A percentile compares a stretch with the other conserved stretches of the same genome.
Conservation (phyloP, 2,329 filamentous ascomycete genomes). For the Didymella pomorum region DNA sequence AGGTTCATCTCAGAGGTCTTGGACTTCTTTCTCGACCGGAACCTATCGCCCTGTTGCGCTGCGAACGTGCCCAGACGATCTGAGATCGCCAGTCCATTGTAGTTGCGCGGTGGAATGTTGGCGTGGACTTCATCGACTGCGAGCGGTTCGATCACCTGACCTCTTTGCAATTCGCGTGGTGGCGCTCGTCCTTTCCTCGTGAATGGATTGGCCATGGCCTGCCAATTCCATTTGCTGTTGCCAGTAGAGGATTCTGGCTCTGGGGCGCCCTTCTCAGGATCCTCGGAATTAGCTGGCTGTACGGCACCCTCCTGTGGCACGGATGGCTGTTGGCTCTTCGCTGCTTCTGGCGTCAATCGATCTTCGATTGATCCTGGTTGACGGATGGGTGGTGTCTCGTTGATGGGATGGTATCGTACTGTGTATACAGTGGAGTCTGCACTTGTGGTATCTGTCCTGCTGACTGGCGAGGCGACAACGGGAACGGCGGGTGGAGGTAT, state of each 20-base stretch:
- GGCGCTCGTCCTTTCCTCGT: slow-evolving; percentile 65
- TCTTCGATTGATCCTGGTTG: slow-evolving; percentile 30
- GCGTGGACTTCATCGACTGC: slow-evolving; percentile 45
- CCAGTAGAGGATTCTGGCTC: slow-evolving; percentile 20
- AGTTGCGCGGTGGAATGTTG: slow-evolving; percentile 53
- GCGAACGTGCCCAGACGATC: slow-evolving; percentile 59
- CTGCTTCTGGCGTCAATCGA: slow-evolving; percentile 18
- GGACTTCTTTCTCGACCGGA: slow-evolving; percentile 50
- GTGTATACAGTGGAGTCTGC: slow-evolving; percentile 70
- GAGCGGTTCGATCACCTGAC: slow-evolving; percentile 59
- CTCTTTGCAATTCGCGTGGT: slow-evolving; percentile 66
- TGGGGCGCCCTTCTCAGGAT: slow-evolving; percentile 41
- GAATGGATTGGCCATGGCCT: slow-evolving; percentile 64
- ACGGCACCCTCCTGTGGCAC: slow-evolving; percentile 9
- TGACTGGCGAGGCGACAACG: slow-evolving; percentile 63
- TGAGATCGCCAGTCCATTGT: slow-evolving; percentile 55
- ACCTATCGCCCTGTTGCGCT: slow-evolving; percentile 57
- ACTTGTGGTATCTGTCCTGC: slow-evolving; percentile 67
- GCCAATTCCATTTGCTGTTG: slow-evolving; percentile 55
- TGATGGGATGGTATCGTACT: slow-evolving; percentile 66
- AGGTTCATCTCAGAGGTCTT: slow-evolving; percentile 53
- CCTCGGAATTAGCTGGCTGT: slow-evolving; percentile 30
- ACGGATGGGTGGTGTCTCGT: slow-evolving; percentile 49
- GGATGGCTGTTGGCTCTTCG: slow-evolving; percentile 12
- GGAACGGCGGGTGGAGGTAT: slow-evolving; percentile 55